phyloP scores from a whole-genome alignment of 164 flowering plant genomes.

The Vitis cinerea region DNA sequence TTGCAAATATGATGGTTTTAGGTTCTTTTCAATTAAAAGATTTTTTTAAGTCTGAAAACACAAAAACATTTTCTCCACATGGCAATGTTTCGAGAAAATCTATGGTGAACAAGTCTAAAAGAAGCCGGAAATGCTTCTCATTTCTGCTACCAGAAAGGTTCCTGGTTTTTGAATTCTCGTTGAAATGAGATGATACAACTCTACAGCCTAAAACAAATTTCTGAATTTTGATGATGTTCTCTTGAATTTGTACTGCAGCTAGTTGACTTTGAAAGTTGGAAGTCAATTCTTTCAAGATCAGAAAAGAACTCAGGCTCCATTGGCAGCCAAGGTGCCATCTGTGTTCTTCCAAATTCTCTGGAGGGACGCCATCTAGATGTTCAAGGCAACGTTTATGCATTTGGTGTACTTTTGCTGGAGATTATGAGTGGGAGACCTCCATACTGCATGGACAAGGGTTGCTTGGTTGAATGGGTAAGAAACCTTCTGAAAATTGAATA shows the following conservation, averaged over 20 bases:
- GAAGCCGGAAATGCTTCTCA: too few species aligned
- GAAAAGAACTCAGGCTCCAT: slow-evolving; percentile 68
- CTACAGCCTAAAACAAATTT: neutral
- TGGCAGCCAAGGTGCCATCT: slow-evolving; percentile 44
- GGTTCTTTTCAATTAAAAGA: too few species aligned
- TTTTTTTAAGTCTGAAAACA: too few species aligned
- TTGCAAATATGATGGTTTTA: too few species aligned
- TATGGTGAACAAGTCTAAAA: too few species aligned
- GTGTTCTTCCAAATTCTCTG: slow-evolving; percentile 58
- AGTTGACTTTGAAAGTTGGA: slow-evolving; percentile 95
- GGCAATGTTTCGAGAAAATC: too few species aligned
- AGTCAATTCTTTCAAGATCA: slow-evolving; percentile 68
- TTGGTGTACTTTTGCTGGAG: slow-evolving; percentile 84
- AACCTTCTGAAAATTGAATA: neutral
- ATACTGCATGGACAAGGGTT: slow-evolving; percentile 75
- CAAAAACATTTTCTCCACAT: too few species aligned
- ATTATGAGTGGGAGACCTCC: slow-evolving; percentile 83
- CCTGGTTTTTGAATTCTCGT: neutral
- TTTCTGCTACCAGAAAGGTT: neutral
- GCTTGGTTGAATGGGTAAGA: slow-evolving; percentile 85
- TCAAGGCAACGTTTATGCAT: slow-evolving; percentile 67
- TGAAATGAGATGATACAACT: neutral
- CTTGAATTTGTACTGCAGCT: slow-evolving; percentile 49
- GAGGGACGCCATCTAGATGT: slow-evolving; percentile 67
- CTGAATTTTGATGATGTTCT: neutral